Evolutionary conservation across 2,329 filamentous ascomycete genomes (phyloP).

Genomic region (Clonostachys solani): DNA sequence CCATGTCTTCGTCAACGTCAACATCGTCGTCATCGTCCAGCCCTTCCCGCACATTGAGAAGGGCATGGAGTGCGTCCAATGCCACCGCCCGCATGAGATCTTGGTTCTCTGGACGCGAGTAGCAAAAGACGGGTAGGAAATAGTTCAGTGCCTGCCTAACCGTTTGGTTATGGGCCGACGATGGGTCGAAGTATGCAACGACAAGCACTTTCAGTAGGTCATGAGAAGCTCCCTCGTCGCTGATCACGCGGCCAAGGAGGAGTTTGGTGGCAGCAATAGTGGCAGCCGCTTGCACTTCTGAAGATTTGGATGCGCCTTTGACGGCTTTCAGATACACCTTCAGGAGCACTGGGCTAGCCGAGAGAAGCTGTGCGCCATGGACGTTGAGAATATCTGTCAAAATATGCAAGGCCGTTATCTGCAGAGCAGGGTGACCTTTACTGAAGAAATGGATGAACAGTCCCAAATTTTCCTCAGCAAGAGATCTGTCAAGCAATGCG

Average conservation of each 20-base stretch:
- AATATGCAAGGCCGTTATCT: conserved; percentile 87
- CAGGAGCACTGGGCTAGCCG: conserved; percentile 63
- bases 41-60: conserved; percentile 69
- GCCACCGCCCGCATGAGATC: conserved; percentile 73
- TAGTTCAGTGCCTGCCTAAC: conserved; percentile 87
- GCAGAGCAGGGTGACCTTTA: conserved; percentile 85
- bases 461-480: conserved; percentile 86
- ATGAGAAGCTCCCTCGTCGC: conserved; percentile 59
- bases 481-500: conserved; percentile 83
- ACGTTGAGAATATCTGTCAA: conserved; percentile 90
- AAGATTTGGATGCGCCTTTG: conserved; percentile 63
- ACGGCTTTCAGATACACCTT: conserved; percentile 86
- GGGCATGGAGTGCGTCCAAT: conserved; percentile 68
- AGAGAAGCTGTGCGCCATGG: conserved; percentile 75
- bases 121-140: conserved; percentile 92
- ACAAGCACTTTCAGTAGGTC: conserved; percentile 83
- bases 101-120: conserved; percentile 78
- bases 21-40: conserved; percentile 73
- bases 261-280: conserved; percentile 82
- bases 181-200: conserved; percentile 84
- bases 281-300: conserved; percentile 75
- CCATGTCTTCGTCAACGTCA: conserved; percentile 73
- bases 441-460: conserved; percentile 95
- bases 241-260: conserved; percentile 74
- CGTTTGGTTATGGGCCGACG: conserved; percentile 73